These are phyloP conservation scores for Exutisphaerella laricina DNA, from an alignment of 2,329 filamentous ascomycete genomes.

Conservation along the genomic window DNA sequence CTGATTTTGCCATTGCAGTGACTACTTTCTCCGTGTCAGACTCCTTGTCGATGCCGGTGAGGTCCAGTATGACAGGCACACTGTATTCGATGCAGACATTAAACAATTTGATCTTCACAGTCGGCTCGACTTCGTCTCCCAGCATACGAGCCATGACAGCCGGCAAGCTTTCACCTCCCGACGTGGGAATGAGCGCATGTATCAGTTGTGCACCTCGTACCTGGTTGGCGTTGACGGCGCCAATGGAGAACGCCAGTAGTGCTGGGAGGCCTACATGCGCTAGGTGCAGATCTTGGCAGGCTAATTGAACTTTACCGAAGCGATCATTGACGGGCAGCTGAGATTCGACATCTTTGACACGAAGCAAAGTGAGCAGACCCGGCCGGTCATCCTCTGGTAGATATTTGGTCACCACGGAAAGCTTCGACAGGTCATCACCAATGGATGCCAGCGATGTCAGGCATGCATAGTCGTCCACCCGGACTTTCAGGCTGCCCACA, in stretches of 20 bases:
- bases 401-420: conserved; percentile 88
- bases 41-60: conserved; percentile 57
- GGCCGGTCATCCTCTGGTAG: conserved; percentile 92
- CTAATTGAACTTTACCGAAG: conserved; percentile 58
- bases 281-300: conserved; percentile 59
- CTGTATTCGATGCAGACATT: conserved; percentile 85
- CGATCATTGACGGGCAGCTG: conserved; percentile 60
- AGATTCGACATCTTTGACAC: conserved; percentile 59
- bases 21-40: conserved; percentile 55
- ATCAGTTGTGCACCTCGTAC: conserved; percentile 60
- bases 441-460: conserved; percentile 65
- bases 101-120: conserved; percentile 79
- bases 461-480: conserved; percentile 58
- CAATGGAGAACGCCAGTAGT: conserved; percentile 71
- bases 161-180: conserved; percentile 44
- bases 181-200: conserved; percentile 50
- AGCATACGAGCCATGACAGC: conserved; percentile 86
- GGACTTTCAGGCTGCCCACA: conserved; percentile 58
- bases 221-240: conserved; percentile 57
- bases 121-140: conserved; percentile 88
- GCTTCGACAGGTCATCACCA: conserved; percentile 67
- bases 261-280: conserved; percentile 82
- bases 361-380: conserved; percentile 69
- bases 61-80: conserved; percentile 73
- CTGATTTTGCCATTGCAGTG: conserved; percentile 68